phyloP scores from a whole-genome alignment of 2,329 filamentous ascomycete genomes.

The Trichocomaceae sp. region DNA sequence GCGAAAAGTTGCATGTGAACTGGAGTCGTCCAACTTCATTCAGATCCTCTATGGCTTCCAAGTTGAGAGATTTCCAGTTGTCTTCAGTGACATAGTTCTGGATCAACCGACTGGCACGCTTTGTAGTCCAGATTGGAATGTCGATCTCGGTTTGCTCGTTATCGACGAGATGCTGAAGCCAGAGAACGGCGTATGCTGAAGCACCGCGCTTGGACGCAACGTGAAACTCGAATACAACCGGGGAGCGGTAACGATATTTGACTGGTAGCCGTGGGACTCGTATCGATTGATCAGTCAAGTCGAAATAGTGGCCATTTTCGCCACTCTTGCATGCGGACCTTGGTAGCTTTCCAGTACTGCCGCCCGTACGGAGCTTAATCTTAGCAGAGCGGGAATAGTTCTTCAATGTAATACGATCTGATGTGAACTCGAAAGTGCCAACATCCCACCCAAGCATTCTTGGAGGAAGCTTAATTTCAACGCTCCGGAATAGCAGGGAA shows the following conservation, averaged over 20 bases:
- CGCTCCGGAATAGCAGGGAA: slow-evolving; percentile 80
- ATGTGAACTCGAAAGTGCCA: slow-evolving; percentile 83
- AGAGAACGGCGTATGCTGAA: slow-evolving; percentile 71
- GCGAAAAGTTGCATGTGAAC: slow-evolving; percentile 77
- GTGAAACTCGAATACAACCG: slow-evolving; percentile 82
- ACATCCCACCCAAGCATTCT: slow-evolving; percentile 88
- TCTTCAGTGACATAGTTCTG: slow-evolving; percentile 88
- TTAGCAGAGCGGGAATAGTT: slow-evolving; percentile 59
- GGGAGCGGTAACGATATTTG: slow-evolving; percentile 81
- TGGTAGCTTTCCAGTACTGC: slow-evolving; percentile 65
- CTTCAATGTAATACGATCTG: slow-evolving; percentile 59
- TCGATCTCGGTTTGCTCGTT: slow-evolving; percentile 71
- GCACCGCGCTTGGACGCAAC: slow-evolving; percentile 60
- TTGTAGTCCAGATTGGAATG: slow-evolving; percentile 84
- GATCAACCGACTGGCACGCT: slow-evolving; percentile 66
- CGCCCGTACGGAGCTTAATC: slow-evolving; percentile 74
- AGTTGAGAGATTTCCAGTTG: slow-evolving; percentile 55
- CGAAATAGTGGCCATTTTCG: slow-evolving; percentile 56
- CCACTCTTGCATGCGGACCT: slow-evolving; percentile 55
- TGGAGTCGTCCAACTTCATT: slow-evolving; percentile 73
- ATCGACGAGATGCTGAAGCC: slow-evolving; percentile 80
- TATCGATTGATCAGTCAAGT: slow-evolving; percentile 46
- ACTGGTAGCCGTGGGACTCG: slow-evolving; percentile 68
- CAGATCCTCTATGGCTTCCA: slow-evolving; percentile 69
- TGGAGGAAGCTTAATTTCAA: slow-evolving; percentile 79